A percentile compares a stretch with the other conserved stretches of the same genome.
phyloP scores from a whole-genome alignment of 2,329 filamentous ascomycete species.

The Fusarium denticulatum region DNA sequence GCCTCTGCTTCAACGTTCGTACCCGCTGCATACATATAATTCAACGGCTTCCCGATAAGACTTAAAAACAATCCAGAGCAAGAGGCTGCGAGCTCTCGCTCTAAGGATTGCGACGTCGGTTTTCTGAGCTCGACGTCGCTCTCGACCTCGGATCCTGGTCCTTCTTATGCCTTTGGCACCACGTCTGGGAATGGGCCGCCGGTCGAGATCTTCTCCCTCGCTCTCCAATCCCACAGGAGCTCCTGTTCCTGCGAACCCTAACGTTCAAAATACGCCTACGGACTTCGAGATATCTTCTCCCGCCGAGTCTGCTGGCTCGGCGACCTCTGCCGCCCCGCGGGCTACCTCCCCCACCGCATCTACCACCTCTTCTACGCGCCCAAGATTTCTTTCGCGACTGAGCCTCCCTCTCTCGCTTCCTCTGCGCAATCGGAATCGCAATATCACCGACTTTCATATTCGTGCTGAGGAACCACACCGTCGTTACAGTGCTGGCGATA shows the following conservation, averaged over 20 bases:
- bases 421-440: conserved; percentile 65
- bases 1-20: conserved; percentile 23
- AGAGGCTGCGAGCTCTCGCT: conserved; percentile 27
- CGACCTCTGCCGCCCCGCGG: conserved; percentile 40
- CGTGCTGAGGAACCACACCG: conserved; percentile 80
- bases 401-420: conserved; percentile 60
- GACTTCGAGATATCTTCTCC: conserved; percentile 47
- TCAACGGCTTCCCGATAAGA: conserved; percentile 27
- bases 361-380: conserved; percentile 41
- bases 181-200: conserved; percentile 44
- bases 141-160: conserved; percentile 37
- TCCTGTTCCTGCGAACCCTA: conserved; percentile 45
- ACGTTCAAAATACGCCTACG: conserved; percentile 54
- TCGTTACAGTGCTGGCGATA: conserved; percentile 78
- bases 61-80: neutral
- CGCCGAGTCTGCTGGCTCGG: conserved; percentile 50
- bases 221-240: conserved; percentile 55
- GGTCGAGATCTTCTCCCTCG: conserved; percentile 42
- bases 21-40: conserved; percentile 23
- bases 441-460: conserved; percentile 82
- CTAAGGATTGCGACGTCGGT: conserved; percentile 34
- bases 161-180: conserved; percentile 42
- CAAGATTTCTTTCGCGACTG: conserved; percentile 62
- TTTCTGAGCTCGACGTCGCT: conserved; percentile 32
- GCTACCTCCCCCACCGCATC: conserved; percentile 39